Percentiles rank a stretch among this genome's conserved stretches.
Evolutionary conservation across 2,329 filamentous ascomycete genomes (phyloP).

Genomic region (Xylogone sp.): DNA sequence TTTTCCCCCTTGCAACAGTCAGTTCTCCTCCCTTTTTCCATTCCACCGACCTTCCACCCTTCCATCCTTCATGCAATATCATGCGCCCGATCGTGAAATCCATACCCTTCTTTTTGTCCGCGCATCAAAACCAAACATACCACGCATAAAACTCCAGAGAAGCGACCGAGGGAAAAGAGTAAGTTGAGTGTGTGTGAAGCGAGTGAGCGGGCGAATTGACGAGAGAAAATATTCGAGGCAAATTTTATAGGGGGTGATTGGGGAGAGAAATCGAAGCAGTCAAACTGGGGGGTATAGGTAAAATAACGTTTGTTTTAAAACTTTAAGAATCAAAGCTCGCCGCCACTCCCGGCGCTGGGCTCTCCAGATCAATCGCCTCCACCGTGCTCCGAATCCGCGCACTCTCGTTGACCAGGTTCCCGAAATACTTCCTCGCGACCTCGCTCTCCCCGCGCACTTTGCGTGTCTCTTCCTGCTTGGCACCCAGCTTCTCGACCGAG

Average conservation of each 20-base stretch:
- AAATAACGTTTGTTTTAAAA: not conserved
- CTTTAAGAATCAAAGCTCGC: slow-evolving; percentile 25
- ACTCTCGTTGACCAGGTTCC: slow-evolving; percentile 71
- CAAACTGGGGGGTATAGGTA: not conserved
- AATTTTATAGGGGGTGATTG: too few relatives aligned
- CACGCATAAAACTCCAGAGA: not conserved
- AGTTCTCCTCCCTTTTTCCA: not conserved
- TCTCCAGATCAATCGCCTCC: slow-evolving; percentile 29
- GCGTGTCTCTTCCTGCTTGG: slow-evolving; percentile 75
- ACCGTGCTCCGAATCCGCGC: slow-evolving; percentile 42
- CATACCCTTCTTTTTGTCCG: not conserved
- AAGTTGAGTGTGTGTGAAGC: too few relatives aligned
- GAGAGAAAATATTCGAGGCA: too few relatives aligned
- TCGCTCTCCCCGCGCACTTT: slow-evolving; percentile 82
- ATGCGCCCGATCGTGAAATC: not conserved
- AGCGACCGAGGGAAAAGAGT: not conserved
- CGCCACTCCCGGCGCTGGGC: slow-evolving; percentile 28
- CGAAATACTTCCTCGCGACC: slow-evolving; percentile 85
- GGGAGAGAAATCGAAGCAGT: not conserved
- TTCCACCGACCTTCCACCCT: not conserved
- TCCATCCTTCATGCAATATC: not conserved
- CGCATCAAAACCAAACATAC: not conserved
- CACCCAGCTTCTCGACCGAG: slow-evolving; percentile 77
- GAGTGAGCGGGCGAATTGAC: too few relatives aligned
- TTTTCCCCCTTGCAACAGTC: too few relatives aligned